A percentile compares a stretch with the other conserved stretches of the same genome.
These are phyloP conservation scores for Fusarium circinatum DNA, from an alignment of 2,329 filamentous ascomycete species.

Conservation along the genomic window DNA sequence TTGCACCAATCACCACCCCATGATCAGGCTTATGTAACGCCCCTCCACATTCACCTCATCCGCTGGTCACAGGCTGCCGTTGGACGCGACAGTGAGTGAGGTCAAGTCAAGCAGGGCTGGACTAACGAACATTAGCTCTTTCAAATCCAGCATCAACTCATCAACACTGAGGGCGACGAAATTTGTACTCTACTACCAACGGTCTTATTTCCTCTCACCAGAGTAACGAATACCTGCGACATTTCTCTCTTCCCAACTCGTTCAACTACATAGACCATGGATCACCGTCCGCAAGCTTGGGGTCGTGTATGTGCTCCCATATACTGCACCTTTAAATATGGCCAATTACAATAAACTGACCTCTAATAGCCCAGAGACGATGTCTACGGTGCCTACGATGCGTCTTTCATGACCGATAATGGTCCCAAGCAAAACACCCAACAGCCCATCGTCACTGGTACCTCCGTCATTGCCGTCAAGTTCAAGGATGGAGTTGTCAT, in stretches of 20 bases:
- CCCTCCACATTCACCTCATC: constrained; percentile 14
- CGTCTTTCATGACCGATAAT: constrained; percentile 79
- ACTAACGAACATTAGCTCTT: constrained; percentile 22
- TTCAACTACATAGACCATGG: constrained; percentile 59
- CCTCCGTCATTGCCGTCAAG: constrained; percentile 93
- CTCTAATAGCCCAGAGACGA: constrained; percentile 87
- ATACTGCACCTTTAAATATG: not conserved
- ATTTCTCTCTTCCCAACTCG: not conserved
- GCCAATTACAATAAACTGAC: constrained; percentile 8
- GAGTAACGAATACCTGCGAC: not conserved
- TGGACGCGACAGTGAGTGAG: constrained; percentile 50
- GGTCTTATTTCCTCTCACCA: not conserved
- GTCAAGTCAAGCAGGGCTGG: constrained; percentile 33
- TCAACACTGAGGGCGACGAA: not conserved
- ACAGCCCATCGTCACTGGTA: constrained; percentile 93
- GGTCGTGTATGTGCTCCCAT: constrained; percentile 68
- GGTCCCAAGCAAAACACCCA: constrained; percentile 88
- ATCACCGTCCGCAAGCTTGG: constrained; percentile 79
- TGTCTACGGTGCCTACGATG: constrained; percentile 93
- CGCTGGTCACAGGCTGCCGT: constrained; percentile 48
- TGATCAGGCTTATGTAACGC: constrained; percentile 45
- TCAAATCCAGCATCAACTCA: constrained; percentile 29
- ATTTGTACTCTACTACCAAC: not conserved
- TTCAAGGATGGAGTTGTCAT: constrained; percentile 97
- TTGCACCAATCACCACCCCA: constrained; percentile 45